Base-by-base conservation (phyloP, 163 green algal species). In the Volvox carteri region DNA sequence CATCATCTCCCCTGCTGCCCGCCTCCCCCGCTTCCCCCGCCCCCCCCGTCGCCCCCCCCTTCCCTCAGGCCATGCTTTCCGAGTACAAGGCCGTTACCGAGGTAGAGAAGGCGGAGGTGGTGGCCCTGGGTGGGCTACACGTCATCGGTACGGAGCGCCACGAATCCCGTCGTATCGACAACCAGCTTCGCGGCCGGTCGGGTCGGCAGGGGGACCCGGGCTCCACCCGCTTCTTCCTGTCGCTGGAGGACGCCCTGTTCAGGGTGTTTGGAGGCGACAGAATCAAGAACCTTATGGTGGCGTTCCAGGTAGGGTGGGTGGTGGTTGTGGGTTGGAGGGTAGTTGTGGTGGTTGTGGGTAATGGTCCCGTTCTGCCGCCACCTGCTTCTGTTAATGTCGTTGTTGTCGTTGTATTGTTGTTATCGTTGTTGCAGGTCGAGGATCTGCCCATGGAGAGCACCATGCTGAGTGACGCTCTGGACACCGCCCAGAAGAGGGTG, bases 81-180 rank as follows among this genome's bases (percentile, higher is more conserved):
- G 96, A 98, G 93, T 99, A 95, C 92, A 96, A 98, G 93, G 84
- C 60, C 12, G 95, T 98, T 73, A 98, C 96, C 25, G 94, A 96
- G 35, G 78, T 84, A 44, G 96, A 98, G 92, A 98, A 98, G 95
- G 90, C 90, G 5, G 94, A 97, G 68, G 94, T 96, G 60, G 89
- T 97, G 42, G 48, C 67, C 19, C 93, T 98, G 78, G 98, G 98
- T n/a, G 98, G 98, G 0, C 94, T 99, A 77, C 97, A 99, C 90
- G 97, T 99, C 5, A 92, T 99, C 28, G 98, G 98, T 74, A 99
- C 98, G 41, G 98, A 99, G 92, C 92, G 98, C 7, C 98, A 99
- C 91, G 98, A 99, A 94, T 97, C 94, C 0, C 93, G 98, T 12
- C 97, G 98, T 80, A 98, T 99, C 86, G 98, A 99, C 94, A 99